Evolutionary conservation across 2,329 filamentous ascomycete species (phyloP).

Genomic region (Phaeophleospora eucalypticola): DNA sequence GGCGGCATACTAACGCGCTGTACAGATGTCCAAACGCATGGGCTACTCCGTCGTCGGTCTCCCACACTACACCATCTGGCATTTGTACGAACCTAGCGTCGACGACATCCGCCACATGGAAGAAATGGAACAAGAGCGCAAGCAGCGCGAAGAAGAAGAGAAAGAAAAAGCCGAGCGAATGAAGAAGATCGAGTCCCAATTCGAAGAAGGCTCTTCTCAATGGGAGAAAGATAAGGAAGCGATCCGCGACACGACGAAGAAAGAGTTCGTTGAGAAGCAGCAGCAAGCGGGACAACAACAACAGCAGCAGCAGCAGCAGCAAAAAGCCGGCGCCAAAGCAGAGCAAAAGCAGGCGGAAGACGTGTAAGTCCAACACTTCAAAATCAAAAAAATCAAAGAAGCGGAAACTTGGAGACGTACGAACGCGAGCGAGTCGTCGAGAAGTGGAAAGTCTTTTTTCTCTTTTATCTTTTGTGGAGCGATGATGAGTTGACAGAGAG

Average conservation of each 20-base stretch:
- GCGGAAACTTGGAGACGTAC: not conserved
- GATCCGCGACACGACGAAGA: constrained; percentile 64
- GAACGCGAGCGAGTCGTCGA: not conserved
- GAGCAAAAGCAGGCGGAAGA: constrained; percentile 15
- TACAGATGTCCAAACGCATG: constrained; percentile 94
- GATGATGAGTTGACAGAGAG: constrained; percentile 7
- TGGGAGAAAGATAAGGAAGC: constrained; percentile 88
- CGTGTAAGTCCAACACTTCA: constrained; percentile 20
- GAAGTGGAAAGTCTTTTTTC: not conserved
- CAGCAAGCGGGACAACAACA: constrained; percentile 11
- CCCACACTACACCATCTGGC: constrained; percentile 98
- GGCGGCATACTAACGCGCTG: constrained; percentile 20
- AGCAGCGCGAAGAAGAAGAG: constrained; percentile 76
- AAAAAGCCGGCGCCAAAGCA: constrained; percentile 13
- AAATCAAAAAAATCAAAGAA: not conserved
- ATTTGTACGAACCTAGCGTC: constrained; percentile 97
- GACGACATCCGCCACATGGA: constrained; percentile 98
- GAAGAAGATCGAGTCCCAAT: constrained; percentile 76
- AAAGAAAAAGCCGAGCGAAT: constrained; percentile 66
- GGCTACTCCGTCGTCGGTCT: constrained; percentile 90
- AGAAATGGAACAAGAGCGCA: constrained; percentile 89
- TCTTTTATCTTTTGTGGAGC: constrained; percentile 3
- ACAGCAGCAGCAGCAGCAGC: constrained; percentile 12
- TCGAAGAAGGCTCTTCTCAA: constrained; percentile 70
- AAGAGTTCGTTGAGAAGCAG: constrained; percentile 43